Base-by-base conservation (phyloP, 1,139 yeast genomes). In the Meyerozyma carpophila region DNA sequence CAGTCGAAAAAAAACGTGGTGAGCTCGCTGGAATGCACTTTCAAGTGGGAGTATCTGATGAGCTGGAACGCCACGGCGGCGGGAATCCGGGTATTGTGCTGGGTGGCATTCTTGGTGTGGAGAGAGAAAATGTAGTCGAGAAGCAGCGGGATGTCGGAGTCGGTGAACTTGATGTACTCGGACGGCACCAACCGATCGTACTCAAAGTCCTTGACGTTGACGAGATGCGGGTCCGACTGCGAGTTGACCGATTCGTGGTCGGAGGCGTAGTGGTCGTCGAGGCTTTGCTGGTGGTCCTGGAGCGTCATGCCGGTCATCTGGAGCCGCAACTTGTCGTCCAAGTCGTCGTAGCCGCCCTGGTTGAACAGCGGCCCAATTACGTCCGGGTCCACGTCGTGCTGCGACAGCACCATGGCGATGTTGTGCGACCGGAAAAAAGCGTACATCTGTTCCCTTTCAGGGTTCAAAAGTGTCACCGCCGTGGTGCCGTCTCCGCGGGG, bases 61-160 rank as follows among this genome's bases (percentile, higher is more conserved):
- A 85, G 71, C 58, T 84, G 93, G 55, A 77, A 85, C 0, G 83
- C 61, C 6, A 84, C 70, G 1, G 87, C 80, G 0, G 93, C 89
- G 0, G 91, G 88, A 11, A 79, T 63, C 38, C 80, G 77, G 0
- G 89, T 73, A 44, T 77, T 73, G 53, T 81, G 86, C 28, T 67
- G 70, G 43, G 69, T 73, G 14, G 56, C 55, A 8, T 13, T 20
- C 13, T 50, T 50, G 8, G 59, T 52, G 39, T 75, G 55, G 44
- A 84, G 60, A 3, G 62, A 57, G 46, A 81, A 78, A 14, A 83
- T 67, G 47, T 75, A 73, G 47, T 82, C 81, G 44, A 84, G 66
- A 25, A 84, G 69, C 10, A 71, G 65, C 1, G 87, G 81, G 18
- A 85, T 81, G 55, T 83, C 89, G 46, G 77, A 75, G 53, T 84